These are phyloP conservation scores for Penicillium italicum DNA, from an alignment of 2,329 filamentous ascomycete species.

Conservation along the genomic window DNA sequence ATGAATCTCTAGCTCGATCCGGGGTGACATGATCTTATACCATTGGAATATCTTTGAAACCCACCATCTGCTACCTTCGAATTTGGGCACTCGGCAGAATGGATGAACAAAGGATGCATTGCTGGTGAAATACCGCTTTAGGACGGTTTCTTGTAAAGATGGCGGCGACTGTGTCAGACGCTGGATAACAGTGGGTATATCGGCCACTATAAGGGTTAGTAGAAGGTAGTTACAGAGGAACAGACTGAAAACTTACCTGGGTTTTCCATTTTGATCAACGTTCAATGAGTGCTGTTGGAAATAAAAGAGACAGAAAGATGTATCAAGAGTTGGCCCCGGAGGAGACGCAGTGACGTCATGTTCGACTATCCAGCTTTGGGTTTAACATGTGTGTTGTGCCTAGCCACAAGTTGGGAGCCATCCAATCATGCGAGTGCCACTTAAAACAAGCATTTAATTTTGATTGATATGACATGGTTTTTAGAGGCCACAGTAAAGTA, in stretches of 20 bases:
- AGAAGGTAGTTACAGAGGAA: background rate
- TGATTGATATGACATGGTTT: background rate
- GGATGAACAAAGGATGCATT: conserved; percentile 74
- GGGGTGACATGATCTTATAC: conserved; percentile 79
- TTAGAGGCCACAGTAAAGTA: background rate
- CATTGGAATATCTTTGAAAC: conserved; percentile 70
- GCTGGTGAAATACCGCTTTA: conserved; percentile 70
- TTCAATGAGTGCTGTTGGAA: background rate
- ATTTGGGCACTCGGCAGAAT: conserved; percentile 64
- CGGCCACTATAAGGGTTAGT: conserved; percentile 40
- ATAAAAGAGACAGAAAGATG: background rate
- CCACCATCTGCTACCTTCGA: conserved; percentile 61
- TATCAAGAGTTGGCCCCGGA: background rate
- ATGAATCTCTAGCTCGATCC: conserved; percentile 65
- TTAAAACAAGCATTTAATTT: background rate
- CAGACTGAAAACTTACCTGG: conserved; percentile 6
- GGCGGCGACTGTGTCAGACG: conserved; percentile 65
- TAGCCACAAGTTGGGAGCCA: background rate
- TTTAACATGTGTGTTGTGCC: conserved; percentile 3
- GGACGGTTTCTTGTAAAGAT: conserved; percentile 59
- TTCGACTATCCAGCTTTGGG: background rate
- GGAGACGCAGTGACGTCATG: conserved; percentile 17
- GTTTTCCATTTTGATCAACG: conserved; percentile 13
- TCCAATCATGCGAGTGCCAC: too few relatives aligned
- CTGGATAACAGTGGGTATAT: conserved; percentile 65